Evolutionary conservation across 768 basidiomycete genomes (phyloP).

Genomic region (Xerocomellus amylosporus): DNA sequence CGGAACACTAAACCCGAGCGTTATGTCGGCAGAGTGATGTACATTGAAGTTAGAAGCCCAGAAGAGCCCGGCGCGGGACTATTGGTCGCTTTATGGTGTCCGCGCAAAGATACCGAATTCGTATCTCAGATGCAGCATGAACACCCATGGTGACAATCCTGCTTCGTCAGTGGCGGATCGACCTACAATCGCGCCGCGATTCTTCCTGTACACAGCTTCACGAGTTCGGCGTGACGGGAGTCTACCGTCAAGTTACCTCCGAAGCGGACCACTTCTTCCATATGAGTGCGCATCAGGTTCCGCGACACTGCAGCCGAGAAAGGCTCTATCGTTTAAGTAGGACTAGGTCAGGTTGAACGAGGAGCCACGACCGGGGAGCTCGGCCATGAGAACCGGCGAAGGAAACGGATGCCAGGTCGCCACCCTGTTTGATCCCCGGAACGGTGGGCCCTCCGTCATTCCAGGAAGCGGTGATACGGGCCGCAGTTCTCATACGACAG

Average conservation of each 20-base stretch:
- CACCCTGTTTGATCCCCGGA: slow-evolving; percentile 11
- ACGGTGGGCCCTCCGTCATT: slow-evolving; percentile 4
- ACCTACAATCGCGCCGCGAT: slow-evolving; percentile 1
- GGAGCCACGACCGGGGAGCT: slow-evolving; percentile 9
- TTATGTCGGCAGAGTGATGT: not conserved
- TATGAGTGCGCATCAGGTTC: not conserved
- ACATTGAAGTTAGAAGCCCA: not conserved
- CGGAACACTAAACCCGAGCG: not conserved
- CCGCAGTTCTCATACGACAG: slow-evolving; percentile 9
- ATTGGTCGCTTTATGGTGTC: not conserved
- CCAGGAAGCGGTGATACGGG: slow-evolving; percentile 9
- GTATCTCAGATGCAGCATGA: not conserved
- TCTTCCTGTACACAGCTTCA: not conserved
- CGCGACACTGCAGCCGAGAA: slow-evolving; percentile 1
- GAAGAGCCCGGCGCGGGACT: not conserved
- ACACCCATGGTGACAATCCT: slow-evolving; percentile 10
- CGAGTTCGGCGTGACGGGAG: not conserved
- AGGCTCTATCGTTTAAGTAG: not conserved
- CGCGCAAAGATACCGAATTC: not conserved
- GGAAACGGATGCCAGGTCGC: slow-evolving; percentile 8
- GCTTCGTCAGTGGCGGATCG: slow-evolving; percentile 15
- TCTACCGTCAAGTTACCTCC: not conserved
- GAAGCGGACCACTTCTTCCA: not conserved
- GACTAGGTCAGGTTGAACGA: not conserved
- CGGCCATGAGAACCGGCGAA: slow-evolving; percentile 13